Evolutionary conservation across 2,329 filamentous ascomycete species (phyloP).

Genomic region (Colletotrichum scovillei): DNA sequence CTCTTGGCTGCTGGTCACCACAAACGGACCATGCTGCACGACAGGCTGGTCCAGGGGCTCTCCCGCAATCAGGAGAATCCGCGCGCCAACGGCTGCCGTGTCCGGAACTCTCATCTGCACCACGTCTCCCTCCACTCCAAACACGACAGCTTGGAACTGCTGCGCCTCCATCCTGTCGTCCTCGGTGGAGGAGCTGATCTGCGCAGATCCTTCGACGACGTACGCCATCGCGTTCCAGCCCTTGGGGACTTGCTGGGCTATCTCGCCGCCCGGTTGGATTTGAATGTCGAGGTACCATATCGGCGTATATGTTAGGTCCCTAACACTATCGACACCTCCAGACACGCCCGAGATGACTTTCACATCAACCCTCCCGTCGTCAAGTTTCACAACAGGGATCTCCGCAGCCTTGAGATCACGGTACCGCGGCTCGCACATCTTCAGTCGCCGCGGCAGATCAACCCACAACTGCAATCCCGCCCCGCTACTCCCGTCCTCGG

Average conservation of each 20-base stretch:
- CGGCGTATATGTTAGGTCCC: constrained; percentile 93
- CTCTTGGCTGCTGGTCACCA: constrained; percentile 76
- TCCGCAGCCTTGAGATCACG: constrained; percentile 83
- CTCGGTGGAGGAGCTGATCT: constrained; percentile 58
- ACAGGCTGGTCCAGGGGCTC: constrained; percentile 82
- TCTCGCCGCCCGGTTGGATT: constrained; percentile 80
- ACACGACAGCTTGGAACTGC: constrained; percentile 89
- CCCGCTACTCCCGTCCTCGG: constrained; percentile 79
- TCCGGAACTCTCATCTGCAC: constrained; percentile 77
- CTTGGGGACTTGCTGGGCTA: constrained; percentile 79
- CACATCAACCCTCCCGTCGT: constrained; percentile 79
- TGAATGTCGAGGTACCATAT: constrained; percentile 92
- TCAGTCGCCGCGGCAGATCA: constrained; percentile 84
- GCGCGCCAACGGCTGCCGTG: constrained; percentile 67
- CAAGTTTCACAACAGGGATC: constrained; percentile 78
- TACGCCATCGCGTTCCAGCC: constrained; percentile 95
- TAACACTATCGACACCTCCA: constrained; percentile 85
- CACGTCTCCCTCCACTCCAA: constrained; percentile 80
- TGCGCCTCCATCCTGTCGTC: constrained; percentile 60
- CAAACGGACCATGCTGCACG: constrained; percentile 87
- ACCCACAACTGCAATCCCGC: constrained; percentile 96
- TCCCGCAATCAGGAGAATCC: constrained; percentile 80
- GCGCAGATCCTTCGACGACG: constrained; percentile 77
- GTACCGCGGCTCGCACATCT: constrained; percentile 91
- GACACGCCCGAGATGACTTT: constrained; percentile 92